These are phyloP conservation scores for Lunularia cruciata DNA, from an alignment of 225 moss, liverwort and hornwort species.

Conservation along the genomic window DNA sequence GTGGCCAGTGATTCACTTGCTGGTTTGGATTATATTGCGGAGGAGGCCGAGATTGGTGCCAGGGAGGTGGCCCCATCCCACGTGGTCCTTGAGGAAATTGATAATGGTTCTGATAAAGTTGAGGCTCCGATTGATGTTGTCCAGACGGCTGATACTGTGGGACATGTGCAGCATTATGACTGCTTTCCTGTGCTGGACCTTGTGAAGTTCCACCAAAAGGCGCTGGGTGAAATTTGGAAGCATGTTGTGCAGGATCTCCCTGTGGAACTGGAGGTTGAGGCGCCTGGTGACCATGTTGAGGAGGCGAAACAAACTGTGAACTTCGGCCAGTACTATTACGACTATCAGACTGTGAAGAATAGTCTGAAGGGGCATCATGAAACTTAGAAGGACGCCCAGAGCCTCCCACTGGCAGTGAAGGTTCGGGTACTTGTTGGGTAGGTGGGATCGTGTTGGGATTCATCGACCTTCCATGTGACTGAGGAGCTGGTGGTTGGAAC, in stretches of 20 bases:
- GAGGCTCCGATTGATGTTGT: conserved; percentile 42
- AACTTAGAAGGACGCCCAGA: conserved; percentile 27
- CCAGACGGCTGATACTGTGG: conserved; percentile 46
- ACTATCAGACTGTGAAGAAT: conserved; percentile 23
- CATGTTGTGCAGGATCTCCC: conserved; percentile 26
- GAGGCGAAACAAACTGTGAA: conserved; percentile 37
- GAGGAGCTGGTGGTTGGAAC: conserved; percentile 50
- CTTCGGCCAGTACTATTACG: conserved; percentile 19
- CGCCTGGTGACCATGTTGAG: conserved; percentile 33
- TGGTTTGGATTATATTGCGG: conserved; percentile 61
- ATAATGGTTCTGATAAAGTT: conserved; percentile 46
- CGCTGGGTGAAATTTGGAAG: conserved; percentile 33
- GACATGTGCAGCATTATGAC: conserved; percentile 18
- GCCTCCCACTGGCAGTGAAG: conserved; percentile 14
- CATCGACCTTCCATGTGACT: conserved; percentile 35
- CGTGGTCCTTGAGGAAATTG: conserved; percentile 51
- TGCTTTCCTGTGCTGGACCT: conserved; percentile 21
- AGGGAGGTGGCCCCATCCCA: conserved; percentile 47
- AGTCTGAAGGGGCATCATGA: conserved; percentile 19
- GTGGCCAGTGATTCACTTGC: conserved; percentile 51
- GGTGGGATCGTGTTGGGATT: conserved; percentile 23
- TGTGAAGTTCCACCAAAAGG: conserved; percentile 33
- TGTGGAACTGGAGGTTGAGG: conserved; percentile 22
- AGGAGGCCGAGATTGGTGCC: conserved; percentile 64
- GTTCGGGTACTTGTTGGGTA: conserved; percentile 27